Conservation (phyloP, 1,284 basidiomycete species). For the Coriolopsis trogii region DNA sequence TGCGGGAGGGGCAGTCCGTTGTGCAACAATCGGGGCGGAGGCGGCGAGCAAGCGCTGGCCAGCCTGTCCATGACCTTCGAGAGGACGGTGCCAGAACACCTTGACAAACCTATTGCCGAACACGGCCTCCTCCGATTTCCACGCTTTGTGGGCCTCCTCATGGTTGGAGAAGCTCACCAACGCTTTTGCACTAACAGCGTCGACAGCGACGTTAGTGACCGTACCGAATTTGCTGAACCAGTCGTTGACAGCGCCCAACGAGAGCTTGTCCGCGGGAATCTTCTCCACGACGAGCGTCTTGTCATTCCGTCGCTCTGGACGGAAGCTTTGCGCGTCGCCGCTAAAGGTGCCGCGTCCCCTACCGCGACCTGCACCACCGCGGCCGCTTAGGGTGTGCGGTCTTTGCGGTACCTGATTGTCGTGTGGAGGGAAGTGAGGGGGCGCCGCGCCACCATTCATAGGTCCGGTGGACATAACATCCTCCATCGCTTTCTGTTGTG, state of each 20-base stretch:
- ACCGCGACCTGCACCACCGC: slow-evolving; percentile 40
- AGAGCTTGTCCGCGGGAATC: slow-evolving; percentile 84
- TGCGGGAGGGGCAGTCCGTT: slow-evolving; percentile 42
- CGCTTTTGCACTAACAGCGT: slow-evolving; percentile 73
- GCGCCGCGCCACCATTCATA: slow-evolving; percentile 5
- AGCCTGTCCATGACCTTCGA: slow-evolving; percentile 82
- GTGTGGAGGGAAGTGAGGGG: slow-evolving; percentile 7
- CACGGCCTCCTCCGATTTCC: slow-evolving; percentile 92
- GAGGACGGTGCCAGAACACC: slow-evolving; percentile 89
- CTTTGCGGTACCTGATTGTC: slow-evolving; percentile 23
- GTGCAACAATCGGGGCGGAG: slow-evolving; percentile 72
- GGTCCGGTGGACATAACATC: slow-evolving; percentile 3
- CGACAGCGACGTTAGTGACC: slow-evolving; percentile 92
- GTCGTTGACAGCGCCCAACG: slow-evolving; percentile 77
- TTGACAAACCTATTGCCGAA: slow-evolving; percentile 96
- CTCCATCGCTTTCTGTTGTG: slow-evolving; percentile 14
- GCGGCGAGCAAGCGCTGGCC: slow-evolving; percentile 80
- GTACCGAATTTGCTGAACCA: slow-evolving; percentile 95
- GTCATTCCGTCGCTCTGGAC: slow-evolving; percentile 67
- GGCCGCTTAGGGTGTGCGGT: slow-evolving; percentile 18
- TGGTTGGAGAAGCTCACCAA: slow-evolving; percentile 89
- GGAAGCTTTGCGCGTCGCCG: slow-evolving; percentile 66
- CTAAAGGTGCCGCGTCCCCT: slow-evolving; percentile 49
- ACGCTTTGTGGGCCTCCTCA: slow-evolving; percentile 84
- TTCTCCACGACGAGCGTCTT: slow-evolving; percentile 94